A percentile compares a stretch with the other conserved stretches of the same genome.
These are phyloP conservation scores for Cyclotella choctawhatcheeana DNA, from an alignment of 108 stramenopile genomes.

Conservation along the genomic window DNA sequence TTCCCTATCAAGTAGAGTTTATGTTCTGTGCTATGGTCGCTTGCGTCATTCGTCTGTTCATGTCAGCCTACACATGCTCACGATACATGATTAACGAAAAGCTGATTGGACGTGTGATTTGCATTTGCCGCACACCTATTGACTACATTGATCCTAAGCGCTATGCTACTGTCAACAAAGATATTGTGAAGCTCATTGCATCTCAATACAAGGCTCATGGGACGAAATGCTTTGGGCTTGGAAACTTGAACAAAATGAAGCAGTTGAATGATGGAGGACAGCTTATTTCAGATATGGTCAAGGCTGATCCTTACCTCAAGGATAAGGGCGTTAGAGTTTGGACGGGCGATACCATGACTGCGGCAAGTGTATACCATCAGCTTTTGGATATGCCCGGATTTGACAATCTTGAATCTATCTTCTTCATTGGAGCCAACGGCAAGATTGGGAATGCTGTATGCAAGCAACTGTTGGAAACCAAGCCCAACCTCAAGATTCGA, in stretches of 20 bases:
- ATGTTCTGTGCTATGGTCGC: constrained; percentile 52
- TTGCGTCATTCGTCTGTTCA: constrained; percentile 44
- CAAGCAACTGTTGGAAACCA: constrained; percentile 47
- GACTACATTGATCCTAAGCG: constrained; percentile 64
- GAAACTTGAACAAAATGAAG: constrained; percentile 83
- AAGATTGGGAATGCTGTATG: constrained; percentile 78
- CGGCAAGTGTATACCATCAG: constrained; percentile 69
- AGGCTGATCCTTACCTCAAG: constrained; percentile 62
- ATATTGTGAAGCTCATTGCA: constrained; percentile 63
- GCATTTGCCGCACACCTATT: constrained; percentile 63
- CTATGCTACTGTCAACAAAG: constrained; percentile 61
- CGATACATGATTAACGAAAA: constrained; percentile 67
- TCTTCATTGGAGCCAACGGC: constrained; percentile 76
- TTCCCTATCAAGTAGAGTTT: constrained; percentile 66
- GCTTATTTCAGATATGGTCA: constrained; percentile 67
- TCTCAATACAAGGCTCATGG: constrained; percentile 56
- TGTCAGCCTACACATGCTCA: constrained; percentile 60
- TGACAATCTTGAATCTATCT: constrained; percentile 56
- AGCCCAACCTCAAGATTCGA: constrained; percentile 68
- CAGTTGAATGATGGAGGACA: constrained; percentile 75
- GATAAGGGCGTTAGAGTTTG: constrained; percentile 73
- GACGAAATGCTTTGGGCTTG: constrained; percentile 68
- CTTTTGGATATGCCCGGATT: constrained; percentile 63
- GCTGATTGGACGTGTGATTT: constrained; percentile 65
- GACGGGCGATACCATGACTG: constrained; percentile 80